Evolutionary conservation across 345 rosid genomes (phyloP).

Genomic region (Garcia nutans): DNA sequence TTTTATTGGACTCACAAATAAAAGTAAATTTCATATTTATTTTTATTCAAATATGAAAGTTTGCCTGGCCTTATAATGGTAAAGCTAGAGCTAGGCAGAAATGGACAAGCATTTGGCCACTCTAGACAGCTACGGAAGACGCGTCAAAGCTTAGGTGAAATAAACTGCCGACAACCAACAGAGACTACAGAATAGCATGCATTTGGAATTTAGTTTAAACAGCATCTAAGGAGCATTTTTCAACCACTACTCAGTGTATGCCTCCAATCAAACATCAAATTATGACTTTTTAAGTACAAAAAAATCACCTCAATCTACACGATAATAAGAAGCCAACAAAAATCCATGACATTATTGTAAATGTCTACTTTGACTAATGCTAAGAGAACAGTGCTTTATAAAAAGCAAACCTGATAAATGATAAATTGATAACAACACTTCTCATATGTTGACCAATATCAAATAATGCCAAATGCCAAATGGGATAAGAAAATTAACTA

Average conservation of each 20-base stretch:
- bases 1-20: too few species aligned
- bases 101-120: not conserved
- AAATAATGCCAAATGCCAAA: not conserved
- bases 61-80: not conserved
- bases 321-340: not conserved
- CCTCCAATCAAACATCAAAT: slow-evolving; percentile 13
- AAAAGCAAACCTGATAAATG: not conserved
- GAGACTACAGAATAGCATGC: not conserved
- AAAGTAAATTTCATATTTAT: too few species aligned
- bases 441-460: not conserved
- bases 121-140: slow-evolving; percentile 1
- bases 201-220: slow-evolving; percentile 31
- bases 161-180: slow-evolving; percentile 11
- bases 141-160: slow-evolving; percentile 1
- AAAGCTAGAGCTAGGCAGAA: not conserved
- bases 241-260: slow-evolving; percentile 13
- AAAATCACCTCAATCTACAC: not conserved
- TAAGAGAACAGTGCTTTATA: not conserved
- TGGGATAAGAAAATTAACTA: not conserved
- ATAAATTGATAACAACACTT: not conserved
- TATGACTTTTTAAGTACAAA: not conserved
- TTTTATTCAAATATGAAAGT: too few species aligned
- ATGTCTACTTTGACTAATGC: slow-evolving; percentile 4
- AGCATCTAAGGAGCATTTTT: slow-evolving; percentile 26
- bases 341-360: slow-evolving; percentile 1